phyloP scores from a whole-genome alignment of 2,329 filamentous ascomycete genomes.

The Cadophora sp. region DNA sequence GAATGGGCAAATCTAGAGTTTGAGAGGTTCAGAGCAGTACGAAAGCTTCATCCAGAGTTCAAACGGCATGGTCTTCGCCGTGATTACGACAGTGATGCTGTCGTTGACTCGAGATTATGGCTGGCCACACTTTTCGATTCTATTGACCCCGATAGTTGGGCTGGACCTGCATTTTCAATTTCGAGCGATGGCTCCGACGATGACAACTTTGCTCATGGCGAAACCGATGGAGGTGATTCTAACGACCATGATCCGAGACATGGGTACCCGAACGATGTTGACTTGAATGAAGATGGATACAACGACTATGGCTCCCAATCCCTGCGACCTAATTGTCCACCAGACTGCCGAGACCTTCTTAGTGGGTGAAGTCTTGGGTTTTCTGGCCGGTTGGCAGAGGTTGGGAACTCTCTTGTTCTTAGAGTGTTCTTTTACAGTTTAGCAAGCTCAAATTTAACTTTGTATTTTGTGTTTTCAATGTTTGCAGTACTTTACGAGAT shows the following conservation, averaged over 20 bases:
- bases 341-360: too few relatives aligned
- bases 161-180: not conserved
- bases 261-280: not conserved
- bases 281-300: not conserved
- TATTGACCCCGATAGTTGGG: not conserved
- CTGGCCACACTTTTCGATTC: not conserved
- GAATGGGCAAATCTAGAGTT: not conserved
- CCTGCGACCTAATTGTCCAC: too few relatives aligned
- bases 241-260: not conserved
- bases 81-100: not conserved
- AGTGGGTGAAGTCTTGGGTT: too few relatives aligned
- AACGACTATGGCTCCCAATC: too few relatives aligned
- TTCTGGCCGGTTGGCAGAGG: too few relatives aligned
- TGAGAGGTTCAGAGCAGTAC: not conserved
- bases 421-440: too few relatives aligned
- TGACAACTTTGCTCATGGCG: not conserved
- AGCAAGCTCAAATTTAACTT: too few relatives aligned
- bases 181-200: not conserved
- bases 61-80: not conserved
- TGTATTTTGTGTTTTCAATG: too few relatives aligned
- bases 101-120: not conserved
- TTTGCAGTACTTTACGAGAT: too few relatives aligned
- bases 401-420: too few relatives aligned
- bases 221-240: not conserved
- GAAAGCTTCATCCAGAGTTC: not conserved